phyloP scores from a whole-genome alignment of 1,139 yeast species.

The Magnusiomyces suaveolens region DNA sequence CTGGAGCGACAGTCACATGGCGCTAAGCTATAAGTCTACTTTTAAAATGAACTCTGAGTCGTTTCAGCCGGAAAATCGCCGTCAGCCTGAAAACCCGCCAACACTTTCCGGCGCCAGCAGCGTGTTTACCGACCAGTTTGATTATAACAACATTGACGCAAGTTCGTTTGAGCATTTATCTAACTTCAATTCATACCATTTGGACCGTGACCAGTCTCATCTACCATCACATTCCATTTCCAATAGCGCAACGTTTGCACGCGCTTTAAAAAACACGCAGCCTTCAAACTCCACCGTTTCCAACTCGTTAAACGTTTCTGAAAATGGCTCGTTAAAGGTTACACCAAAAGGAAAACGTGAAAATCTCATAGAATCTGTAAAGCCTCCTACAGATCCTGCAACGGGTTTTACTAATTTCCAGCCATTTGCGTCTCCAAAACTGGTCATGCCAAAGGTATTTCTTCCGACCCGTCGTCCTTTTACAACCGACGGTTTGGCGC shows the following conservation, averaged over 20 bases:
- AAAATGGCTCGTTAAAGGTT: no score
- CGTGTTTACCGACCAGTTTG: background rate
- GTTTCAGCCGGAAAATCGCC: no score
- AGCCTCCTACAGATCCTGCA: no score
- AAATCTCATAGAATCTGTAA: background rate
- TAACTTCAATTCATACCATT: background rate
- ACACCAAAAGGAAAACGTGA: background rate
- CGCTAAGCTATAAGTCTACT: no score
- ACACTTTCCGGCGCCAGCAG: no score
- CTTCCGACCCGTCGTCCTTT: slow-evolving; percentile 9
- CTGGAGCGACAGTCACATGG: no score
- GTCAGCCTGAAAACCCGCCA: no score
- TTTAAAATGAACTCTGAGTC: no score
- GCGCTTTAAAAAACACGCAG: background rate
- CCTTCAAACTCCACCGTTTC: no score
- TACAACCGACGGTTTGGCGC: slow-evolving; percentile 8
- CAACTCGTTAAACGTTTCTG: no score
- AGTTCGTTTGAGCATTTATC: background rate
- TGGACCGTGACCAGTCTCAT: background rate
- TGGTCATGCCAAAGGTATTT: slow-evolving; percentile 10
- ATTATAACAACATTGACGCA: no score
- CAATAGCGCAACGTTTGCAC: slow-evolving; percentile 4
- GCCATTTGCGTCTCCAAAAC: slow-evolving; percentile 6
- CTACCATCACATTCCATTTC: slow-evolving; percentile 1
- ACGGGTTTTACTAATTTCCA: background rate